Evolutionary conservation across 2,329 filamentous ascomycete genomes (phyloP).

Genomic region (Cladophialophora immunda): DNA sequence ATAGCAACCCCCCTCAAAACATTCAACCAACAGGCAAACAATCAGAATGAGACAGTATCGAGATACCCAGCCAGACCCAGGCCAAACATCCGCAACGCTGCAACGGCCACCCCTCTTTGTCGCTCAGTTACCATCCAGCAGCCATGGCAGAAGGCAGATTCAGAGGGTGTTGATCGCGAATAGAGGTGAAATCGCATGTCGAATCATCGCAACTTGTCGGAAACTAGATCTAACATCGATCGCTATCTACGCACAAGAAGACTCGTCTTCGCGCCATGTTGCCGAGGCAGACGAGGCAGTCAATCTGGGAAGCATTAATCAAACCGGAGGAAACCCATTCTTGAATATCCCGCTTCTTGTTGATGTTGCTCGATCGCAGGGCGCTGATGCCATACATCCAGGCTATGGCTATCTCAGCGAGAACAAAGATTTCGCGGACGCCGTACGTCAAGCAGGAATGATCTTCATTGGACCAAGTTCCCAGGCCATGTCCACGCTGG

Average conservation of each 20-base stretch:
- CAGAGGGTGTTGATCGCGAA: slow-evolving; percentile 43
- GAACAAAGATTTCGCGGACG: slow-evolving; percentile 46
- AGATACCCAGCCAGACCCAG: neutral
- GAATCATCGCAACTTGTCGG: slow-evolving; percentile 42
- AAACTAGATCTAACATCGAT: slow-evolving; percentile 40
- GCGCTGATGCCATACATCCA: slow-evolving; percentile 46
- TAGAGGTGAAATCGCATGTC: slow-evolving; percentile 45
- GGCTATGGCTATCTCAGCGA: slow-evolving; percentile 50
- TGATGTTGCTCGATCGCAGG: slow-evolving; percentile 38
- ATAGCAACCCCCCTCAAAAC: neutral
- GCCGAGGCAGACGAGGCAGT: slow-evolving; percentile 47
- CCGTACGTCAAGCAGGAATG: slow-evolving; percentile 43
- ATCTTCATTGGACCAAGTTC: slow-evolving; percentile 47
- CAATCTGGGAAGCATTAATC: slow-evolving; percentile 41
- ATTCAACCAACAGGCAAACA: neutral
- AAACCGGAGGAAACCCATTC: slow-evolving; percentile 40
- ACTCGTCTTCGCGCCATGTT: slow-evolving; percentile 45
- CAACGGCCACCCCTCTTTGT: slow-evolving; percentile 25
- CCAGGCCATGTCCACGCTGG: slow-evolving; percentile 45
- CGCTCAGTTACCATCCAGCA: slow-evolving; percentile 19
- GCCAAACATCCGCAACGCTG: slow-evolving; percentile 6
- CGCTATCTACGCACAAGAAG: slow-evolving; percentile 41
- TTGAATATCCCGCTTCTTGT: slow-evolving; percentile 45
- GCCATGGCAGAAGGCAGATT: slow-evolving; percentile 11
- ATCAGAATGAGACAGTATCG: slow-evolving; percentile 10